phyloP scores from a whole-genome alignment of 2,329 filamentous ascomycete genomes.

The Endoconidiophora polonica region DNA sequence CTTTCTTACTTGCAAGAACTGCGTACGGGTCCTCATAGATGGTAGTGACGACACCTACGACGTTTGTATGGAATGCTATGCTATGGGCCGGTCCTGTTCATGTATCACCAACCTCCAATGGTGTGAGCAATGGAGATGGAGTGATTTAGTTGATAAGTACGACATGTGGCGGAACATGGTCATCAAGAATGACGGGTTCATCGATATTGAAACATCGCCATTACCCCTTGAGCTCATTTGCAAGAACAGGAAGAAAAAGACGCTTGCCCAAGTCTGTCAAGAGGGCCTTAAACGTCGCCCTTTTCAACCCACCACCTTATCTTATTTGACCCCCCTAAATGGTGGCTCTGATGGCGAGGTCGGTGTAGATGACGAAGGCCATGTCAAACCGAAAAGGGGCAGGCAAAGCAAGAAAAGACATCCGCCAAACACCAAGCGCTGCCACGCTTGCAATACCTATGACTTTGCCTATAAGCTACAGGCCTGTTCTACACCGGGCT shows the following conservation, averaged over 20 bases:
- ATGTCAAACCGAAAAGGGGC: not conserved
- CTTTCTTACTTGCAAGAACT: conserved; percentile 82
- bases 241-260: conserved; percentile 52
- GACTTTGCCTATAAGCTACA: conserved; percentile 77
- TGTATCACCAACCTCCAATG: conserved; percentile 76
- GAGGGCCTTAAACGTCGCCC: conserved; percentile 67
- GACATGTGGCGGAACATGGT: conserved; percentile 70
- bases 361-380: conserved; percentile 22
- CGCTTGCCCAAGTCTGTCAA: conserved; percentile 84
- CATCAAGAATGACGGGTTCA: conserved; percentile 52
- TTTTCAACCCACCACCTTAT: conserved; percentile 64
- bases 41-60: conserved; percentile 78
- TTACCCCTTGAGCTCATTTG: conserved; percentile 54
- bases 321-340: conserved; percentile 16
- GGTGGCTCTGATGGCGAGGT: conserved; percentile 31
- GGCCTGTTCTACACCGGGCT: conserved; percentile 53
- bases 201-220: conserved; percentile 49
- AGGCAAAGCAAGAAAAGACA: not conserved
- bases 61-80: conserved; percentile 95
- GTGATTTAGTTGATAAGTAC: conserved; percentile 58
- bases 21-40: conserved; percentile 47
- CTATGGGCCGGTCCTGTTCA: conserved; percentile 85
- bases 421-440: conserved; percentile 43
- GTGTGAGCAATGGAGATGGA: conserved; percentile 88
- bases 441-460: conserved; percentile 69